phyloP scores from a whole-genome alignment of 1,284 basidiomycete genomes.

The Porogramme epimiltina region DNA sequence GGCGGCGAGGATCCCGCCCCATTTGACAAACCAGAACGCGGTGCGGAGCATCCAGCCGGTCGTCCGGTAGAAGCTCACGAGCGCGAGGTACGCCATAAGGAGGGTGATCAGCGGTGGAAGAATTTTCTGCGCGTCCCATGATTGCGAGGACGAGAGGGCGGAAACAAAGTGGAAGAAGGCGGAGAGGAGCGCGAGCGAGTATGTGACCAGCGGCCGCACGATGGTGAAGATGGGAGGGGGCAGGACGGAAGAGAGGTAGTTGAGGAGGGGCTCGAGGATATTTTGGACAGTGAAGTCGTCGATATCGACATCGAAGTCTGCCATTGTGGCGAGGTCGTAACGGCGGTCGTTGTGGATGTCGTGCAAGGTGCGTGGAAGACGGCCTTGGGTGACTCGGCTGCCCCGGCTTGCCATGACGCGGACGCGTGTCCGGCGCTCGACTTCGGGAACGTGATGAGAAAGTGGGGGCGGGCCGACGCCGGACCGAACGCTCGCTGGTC shows the following conservation, averaged over 20 bases:
- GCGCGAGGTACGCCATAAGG: conserved; percentile 70
- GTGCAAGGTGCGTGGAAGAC: not conserved
- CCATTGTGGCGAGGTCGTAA: not conserved
- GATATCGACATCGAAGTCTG: conserved; percentile 8
- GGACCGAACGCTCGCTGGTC: not conserved
- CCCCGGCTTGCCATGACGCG: not conserved
- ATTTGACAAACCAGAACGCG: conserved; percentile 70
- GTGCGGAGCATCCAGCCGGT: conserved; percentile 72
- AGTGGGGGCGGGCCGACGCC: not conserved
- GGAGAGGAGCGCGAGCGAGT: conserved; percentile 52
- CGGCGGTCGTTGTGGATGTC: not conserved
- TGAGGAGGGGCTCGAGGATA: conserved; percentile 53
- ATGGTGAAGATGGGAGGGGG: conserved; percentile 58
- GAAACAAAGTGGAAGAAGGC: conserved; percentile 48
- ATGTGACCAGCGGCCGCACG: conserved; percentile 51
- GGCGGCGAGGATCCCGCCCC: conserved; percentile 61
- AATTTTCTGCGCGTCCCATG: conserved; percentile 67
- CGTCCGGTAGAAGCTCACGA: conserved; percentile 73
- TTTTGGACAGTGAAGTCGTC: conserved; percentile 7
- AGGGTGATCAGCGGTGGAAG: conserved; percentile 74
- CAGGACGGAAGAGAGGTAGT: conserved; percentile 54
- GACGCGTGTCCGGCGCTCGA: not conserved
- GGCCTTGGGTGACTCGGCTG: not conserved
- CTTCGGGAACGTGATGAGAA: not conserved
- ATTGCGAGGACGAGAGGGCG: conserved; percentile 48